A percentile compares a stretch with the other conserved stretches of the same genome.
Evolutionary conservation across 768 basidiomycete genomes (phyloP).

Genomic region (Thelephora aurantiotincta): DNA sequence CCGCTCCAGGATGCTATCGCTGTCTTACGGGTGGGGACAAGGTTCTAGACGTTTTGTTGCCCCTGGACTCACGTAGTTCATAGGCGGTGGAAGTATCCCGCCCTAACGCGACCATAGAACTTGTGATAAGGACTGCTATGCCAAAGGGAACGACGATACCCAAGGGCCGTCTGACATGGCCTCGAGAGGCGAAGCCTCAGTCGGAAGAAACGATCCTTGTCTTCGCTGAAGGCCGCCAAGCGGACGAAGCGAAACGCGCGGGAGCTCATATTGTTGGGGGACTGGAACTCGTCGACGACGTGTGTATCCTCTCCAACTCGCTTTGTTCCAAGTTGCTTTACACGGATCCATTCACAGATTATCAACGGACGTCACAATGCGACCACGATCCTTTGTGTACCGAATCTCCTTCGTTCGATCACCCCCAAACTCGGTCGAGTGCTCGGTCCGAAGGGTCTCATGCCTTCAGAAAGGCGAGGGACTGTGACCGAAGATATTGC

Average conservation of each 20-base stretch:
- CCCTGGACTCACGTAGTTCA: background rate
- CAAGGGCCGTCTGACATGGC: conserved; percentile 79
- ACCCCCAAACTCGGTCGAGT: conserved; percentile 68
- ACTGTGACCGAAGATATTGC: conserved; percentile 87
- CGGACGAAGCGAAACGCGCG: conserved; percentile 71
- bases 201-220: conserved; percentile 73
- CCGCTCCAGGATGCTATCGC: conserved; percentile 49
- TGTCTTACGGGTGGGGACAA: conserved; percentile 46
- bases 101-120: conserved; percentile 64
- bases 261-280: conserved; percentile 91
- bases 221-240: conserved; percentile 77
- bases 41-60: conserved; percentile 2
- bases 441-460: conserved; percentile 79
- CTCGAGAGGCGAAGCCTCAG: conserved; percentile 63
- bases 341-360: conserved; percentile 32
- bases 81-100: conserved; percentile 78
- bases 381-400: conserved; percentile 75
- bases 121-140: conserved; percentile 69
- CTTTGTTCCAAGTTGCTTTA: conserved; percentile 4
- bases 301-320: conserved; percentile 20
- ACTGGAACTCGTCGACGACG: conserved; percentile 75
- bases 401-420: conserved; percentile 64
- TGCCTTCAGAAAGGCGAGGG: conserved; percentile 90
- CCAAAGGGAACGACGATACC: conserved; percentile 72
- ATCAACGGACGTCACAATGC: conserved; percentile 60